Evolutionary conservation across 331 rosid species (phyloP).

Genomic region (Quercus tomentella): DNA sequence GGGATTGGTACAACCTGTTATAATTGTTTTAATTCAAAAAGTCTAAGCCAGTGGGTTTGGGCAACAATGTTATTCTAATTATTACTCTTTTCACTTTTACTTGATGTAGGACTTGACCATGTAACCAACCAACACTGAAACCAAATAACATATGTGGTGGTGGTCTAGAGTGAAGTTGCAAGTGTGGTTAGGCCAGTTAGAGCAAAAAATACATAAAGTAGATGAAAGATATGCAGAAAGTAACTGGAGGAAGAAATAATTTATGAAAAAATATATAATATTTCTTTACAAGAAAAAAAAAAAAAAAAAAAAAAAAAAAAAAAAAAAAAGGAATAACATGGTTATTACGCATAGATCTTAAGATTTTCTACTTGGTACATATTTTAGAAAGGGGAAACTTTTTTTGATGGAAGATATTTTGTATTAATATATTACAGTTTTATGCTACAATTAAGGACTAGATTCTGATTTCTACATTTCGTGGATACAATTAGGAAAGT

Average conservation of each 20-base stretch:
- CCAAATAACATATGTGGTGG: no score
- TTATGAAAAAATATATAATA: neutral
- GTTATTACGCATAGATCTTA: neutral
- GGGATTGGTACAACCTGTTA: no score
- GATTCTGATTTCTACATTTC: slow-evolving; percentile 35
- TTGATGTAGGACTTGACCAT: no score
- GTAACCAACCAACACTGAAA: no score
- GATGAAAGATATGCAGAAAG: neutral
- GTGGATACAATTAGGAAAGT: slow-evolving; percentile 24
- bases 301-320: neutral
- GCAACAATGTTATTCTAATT: no score
- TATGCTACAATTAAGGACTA: neutral
- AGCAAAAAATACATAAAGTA: neutral
- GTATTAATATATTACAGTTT: neutral
- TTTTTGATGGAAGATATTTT: neutral
- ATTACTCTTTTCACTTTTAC: no score
- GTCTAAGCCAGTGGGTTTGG: no score
- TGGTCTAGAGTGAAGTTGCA: no score
- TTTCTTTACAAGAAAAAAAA: neutral
- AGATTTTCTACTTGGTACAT: neutral
- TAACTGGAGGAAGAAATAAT: neutral
- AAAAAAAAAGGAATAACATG: neutral
- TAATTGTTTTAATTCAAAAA: no score
- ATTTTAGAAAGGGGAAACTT: neutral
- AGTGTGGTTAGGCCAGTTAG: neutral